Evolutionary conservation across 2,329 filamentous ascomycete genomes (phyloP), one percentile per base, ranked within the genome.

Genomic region (Scedosporium dehoogii): DNA sequence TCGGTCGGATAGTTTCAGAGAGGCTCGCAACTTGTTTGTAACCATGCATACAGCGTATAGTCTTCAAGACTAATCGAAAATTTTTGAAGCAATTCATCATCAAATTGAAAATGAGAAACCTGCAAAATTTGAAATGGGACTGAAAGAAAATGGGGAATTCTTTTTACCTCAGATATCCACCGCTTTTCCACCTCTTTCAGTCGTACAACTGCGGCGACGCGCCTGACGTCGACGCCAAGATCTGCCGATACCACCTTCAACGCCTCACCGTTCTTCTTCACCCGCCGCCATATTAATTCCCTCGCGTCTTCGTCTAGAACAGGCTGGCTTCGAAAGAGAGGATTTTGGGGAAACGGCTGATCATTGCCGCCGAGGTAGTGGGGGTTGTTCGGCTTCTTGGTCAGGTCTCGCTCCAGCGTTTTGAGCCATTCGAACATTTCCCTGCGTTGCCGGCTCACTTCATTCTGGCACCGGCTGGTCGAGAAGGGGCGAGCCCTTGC

Each of bases 41-140:
- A 97, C 90, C 91, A 94, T 87, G 81, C 86, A 74, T 64, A 79
- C 75, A 86, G 92, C 97, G 92, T 64, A 79, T 75, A 86, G 92
- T 97, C 92, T 96, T 97, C 82, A 96, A 96, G 93, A 97, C 93
- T 97, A 96, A 97, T 97, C 93, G 93, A 89, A 88, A 87, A 87
- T 85, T 83, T 82, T 85, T 77, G 80, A 83, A 90, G 76, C 68
- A 70, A 10, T 73, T 84, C 83, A 85, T 85, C 83, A 85, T 75
- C 65, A 69, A 70, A 58, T 58, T 38, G 23, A n/a, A 48, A 53
- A 56, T 53, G 48, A 33, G 16, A 38, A 7, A 9, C 9, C 18
- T 4, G 16, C 18, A 23, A 48, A 62, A 42, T 61, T 55, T 16
- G 63, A 65, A 62, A 38, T 59, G 14, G 48, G 44, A 23, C 21